Percentiles rank a stretch among this genome's conserved stretches.
Conservation (phyloP, 2,329 filamentous ascomycete genomes). For the Fusarium papillatum region DNA sequence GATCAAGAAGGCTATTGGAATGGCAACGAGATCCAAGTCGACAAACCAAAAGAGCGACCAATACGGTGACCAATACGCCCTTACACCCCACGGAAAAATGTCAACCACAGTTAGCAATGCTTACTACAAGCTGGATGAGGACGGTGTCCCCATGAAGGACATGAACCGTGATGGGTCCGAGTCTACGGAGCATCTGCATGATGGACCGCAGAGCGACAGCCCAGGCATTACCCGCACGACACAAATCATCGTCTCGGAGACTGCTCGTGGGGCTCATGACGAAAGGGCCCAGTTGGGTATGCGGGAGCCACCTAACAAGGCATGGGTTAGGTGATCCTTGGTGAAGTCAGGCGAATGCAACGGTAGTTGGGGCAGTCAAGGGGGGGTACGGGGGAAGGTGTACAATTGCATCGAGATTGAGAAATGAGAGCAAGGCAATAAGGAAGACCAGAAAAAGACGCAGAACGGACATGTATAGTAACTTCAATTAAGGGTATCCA, state of each 20-base stretch:
- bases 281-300: background rate
- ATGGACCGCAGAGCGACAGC: background rate
- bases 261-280: background rate
- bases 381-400: background rate
- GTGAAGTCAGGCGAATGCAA: background rate
- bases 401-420: background rate
- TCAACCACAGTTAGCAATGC: background rate
- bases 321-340: background rate
- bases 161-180: background rate
- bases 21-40: background rate
- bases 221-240: background rate
- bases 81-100: background rate
- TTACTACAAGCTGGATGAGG: background rate
- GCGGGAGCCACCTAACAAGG: background rate
- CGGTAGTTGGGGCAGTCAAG: background rate
- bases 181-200: background rate
- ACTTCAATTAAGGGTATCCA: background rate
- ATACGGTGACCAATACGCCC: background rate
- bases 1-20: conserved; percentile 37
- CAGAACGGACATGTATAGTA: background rate
- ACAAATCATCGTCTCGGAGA: background rate
- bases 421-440: background rate
- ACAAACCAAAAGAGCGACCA: background rate
- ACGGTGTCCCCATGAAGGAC: background rate
- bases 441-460: background rate